A percentile compares a stretch with the other conserved stretches of the same genome.
Conservation (phyloP, 2,329 filamentous ascomycete genomes). For the Penicillium italicum region DNA sequence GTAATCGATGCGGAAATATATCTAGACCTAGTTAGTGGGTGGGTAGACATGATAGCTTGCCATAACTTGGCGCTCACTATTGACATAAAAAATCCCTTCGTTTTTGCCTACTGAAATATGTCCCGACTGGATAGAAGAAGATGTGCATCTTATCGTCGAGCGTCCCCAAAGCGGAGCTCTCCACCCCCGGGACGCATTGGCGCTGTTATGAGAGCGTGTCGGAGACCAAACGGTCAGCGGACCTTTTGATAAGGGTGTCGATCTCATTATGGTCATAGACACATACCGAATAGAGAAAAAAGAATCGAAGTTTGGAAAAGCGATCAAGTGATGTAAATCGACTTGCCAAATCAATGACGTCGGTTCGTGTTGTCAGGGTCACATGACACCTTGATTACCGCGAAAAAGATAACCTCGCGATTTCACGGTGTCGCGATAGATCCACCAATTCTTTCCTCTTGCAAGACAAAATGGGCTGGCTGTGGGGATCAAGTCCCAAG, state of each 20-base stretch:
- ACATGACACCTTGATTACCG: slow-evolving; percentile 3
- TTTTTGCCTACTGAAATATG: slow-evolving; percentile 74
- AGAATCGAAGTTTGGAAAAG: neutral
- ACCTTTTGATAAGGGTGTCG: slow-evolving; percentile 10
- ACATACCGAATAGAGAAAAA: neutral
- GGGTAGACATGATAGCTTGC: slow-evolving; percentile 5
- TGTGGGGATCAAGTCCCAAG: slow-evolving; percentile 36
- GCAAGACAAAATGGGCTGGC: slow-evolving; percentile 45
- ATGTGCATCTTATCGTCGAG: slow-evolving; percentile 39
- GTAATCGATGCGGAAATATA: slow-evolving; percentile 76
- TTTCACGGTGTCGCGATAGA: neutral
- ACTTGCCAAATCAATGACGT: slow-evolving; percentile 8
- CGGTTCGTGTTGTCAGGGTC: slow-evolving; percentile 2
- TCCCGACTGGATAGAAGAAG: slow-evolving; percentile 62
- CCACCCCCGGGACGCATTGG: slow-evolving; percentile 6
- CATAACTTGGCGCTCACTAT: slow-evolving; percentile 57
- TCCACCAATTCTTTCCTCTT: neutral
- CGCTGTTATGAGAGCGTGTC: neutral
- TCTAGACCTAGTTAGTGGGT: slow-evolving; percentile 48
- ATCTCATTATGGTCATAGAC: slow-evolving; percentile 20
- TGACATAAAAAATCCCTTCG: slow-evolving; percentile 84
- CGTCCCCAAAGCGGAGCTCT: slow-evolving; percentile 13
- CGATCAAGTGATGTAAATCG: neutral
- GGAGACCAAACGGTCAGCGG: slow-evolving; percentile 6
- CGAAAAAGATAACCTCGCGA: slow-evolving; percentile 8